Evolutionary conservation across 202 grass and related monocot species (phyloP), one percentile per base, ranked within the genome.

Genomic region (Hordeum pubiflorum): DNA sequence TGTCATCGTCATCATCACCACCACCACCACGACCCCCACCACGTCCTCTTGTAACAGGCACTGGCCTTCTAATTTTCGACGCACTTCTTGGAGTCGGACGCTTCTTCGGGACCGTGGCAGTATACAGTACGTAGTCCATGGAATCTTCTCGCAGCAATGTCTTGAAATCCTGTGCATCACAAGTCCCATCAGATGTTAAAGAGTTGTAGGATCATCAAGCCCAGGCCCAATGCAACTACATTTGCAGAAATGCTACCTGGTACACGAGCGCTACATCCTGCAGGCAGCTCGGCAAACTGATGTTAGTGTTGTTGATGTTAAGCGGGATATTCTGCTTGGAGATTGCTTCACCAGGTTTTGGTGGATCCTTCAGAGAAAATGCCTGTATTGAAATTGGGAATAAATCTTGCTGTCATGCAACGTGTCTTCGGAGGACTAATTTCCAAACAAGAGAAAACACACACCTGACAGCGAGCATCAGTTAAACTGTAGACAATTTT

Each of bases 271-370:
- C 87, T 85, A 84, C 91, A 78, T 93, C 90, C 74, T 96, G 86
- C 29, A 82, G 63, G 72, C 64, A 82, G 79, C 82, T 93, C 3
- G 96, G 90, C 66, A 99, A 75, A 81, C 52, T 82, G 52, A 75
- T 77, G 63, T 86, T 79, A 36, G 74, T 87, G 65, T 77, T 89
- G 78, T 78, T 78, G 74, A 91, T 86, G 77, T 81, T 96, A 58
- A 96, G 93, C 60, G 89, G 90, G 82, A 93, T 79, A 65, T 90
- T 99, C 87, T 99, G 96, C 72, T 82, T 99, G n/a, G 92, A 90
- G 83, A 95, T 69, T 18, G 82, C 69, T 80, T 99, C 96, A 38
- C 79, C 87, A 81, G 90, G 63, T 77, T 99, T 99, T 65, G 92
- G 88, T 74, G 65, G 74, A 75, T 99, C 96, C 80, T 94, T 99